A percentile compares a stretch with the other conserved stretches of the same genome.
These are phyloP conservation scores for Panellus pusillus DNA, from an alignment of 768 basidiomycete genomes.

Conservation along the genomic window DNA sequence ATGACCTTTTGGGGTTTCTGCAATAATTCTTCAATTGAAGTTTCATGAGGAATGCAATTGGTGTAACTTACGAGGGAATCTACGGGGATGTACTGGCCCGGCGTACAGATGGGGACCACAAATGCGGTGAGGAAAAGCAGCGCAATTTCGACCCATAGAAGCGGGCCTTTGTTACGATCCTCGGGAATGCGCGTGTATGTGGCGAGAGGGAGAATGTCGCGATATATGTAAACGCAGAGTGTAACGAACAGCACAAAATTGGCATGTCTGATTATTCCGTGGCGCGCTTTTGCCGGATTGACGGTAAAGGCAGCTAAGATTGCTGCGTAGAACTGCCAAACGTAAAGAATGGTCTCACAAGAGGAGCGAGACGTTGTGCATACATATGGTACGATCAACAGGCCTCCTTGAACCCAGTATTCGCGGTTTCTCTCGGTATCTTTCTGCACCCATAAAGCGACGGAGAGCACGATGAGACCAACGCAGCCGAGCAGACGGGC, in stretches of 20 bases:
- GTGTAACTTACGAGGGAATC: slow-evolving; percentile 41
- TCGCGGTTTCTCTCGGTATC: background rate
- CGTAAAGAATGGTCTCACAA: background rate
- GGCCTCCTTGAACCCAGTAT: background rate
- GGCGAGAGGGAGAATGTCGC: slow-evolving; percentile 58
- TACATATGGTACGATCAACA: background rate
- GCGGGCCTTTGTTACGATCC: slow-evolving; percentile 44
- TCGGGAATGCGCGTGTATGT: slow-evolving; percentile 46
- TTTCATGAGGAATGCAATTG: background rate
- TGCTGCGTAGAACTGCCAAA: slow-evolving; percentile 5
- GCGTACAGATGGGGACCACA: slow-evolving; percentile 52
- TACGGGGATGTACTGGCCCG: slow-evolving; percentile 52
- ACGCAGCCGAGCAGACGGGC: slow-evolving; percentile 21
- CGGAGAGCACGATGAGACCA: slow-evolving; percentile 19
- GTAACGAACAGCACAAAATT: slow-evolving; percentile 31
- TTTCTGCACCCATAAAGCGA: background rate
- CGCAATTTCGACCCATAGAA: slow-evolving; percentile 52
- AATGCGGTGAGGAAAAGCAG: slow-evolving; percentile 44
- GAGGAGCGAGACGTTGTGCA: background rate
- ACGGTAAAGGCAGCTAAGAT: background rate
- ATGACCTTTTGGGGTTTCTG: slow-evolving; percentile 33
- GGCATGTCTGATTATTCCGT: slow-evolving; percentile 24
- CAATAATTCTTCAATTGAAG: background rate
- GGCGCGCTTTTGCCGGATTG: background rate
- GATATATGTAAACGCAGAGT: slow-evolving; percentile 48